Conservation (phyloP, 257 asterid genomes). For the Fraxinus americana region DNA sequence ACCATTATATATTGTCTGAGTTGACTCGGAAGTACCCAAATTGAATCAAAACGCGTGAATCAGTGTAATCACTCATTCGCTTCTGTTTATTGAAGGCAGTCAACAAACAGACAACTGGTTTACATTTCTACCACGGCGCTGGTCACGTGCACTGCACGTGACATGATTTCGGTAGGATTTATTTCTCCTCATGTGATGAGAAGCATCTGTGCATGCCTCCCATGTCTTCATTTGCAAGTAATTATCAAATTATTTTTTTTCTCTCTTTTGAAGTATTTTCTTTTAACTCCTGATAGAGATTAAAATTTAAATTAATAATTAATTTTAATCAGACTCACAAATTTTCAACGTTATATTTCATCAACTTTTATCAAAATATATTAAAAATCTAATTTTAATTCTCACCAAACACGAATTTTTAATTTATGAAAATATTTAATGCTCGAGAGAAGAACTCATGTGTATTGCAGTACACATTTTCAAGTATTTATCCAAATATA, state of each 20-base stretch:
- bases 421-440: no score
- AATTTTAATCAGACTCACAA: no score
- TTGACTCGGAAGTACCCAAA: background rate
- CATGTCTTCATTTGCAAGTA: background rate
- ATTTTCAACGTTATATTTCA: no score
- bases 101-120: background rate
- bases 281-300: no score
- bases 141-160: background rate
- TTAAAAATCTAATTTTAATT: no score
- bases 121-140: background rate
- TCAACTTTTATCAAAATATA: no score
- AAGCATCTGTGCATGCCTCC: background rate
- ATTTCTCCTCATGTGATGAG: background rate
- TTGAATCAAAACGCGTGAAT: background rate
- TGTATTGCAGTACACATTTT: no score
- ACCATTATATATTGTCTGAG: constrained; percentile 28
- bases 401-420: no score
- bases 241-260: background rate
- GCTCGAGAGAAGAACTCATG: no score
- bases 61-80: background rate
- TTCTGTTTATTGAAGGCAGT: background rate
- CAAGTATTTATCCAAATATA: no score
- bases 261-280: background rate
- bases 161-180: background rate
- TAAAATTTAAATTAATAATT: no score